These are phyloP conservation scores for Eucalyptus cladocalyx DNA, from an alignment of 345 rosid species.

Conservation along the genomic window DNA sequence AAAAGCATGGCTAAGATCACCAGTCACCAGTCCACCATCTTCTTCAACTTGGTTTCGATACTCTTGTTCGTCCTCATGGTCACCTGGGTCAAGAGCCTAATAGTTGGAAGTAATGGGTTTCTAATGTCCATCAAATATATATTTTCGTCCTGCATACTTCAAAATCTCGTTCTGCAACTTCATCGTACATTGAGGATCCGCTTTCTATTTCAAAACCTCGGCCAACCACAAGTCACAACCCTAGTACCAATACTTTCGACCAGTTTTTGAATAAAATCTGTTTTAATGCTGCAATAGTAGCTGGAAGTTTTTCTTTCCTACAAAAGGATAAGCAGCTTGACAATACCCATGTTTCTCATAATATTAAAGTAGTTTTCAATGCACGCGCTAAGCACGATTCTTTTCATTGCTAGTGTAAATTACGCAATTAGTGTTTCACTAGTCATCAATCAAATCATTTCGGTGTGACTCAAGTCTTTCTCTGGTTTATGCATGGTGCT, in stretches of 20 bases:
- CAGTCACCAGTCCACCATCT: neutral
- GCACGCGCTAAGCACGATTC: neutral
- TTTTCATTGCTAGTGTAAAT: neutral
- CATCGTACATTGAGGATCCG: neutral
- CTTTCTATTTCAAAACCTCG: neutral
- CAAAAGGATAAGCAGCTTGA: neutral
- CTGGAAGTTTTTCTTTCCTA: neutral
- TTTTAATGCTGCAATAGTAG: neutral
- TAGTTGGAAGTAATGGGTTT: neutral
- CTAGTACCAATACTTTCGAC: neutral
- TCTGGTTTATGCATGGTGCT: neutral
- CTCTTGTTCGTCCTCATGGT: neutral
- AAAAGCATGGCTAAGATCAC: neutral
- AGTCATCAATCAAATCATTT: neutral
- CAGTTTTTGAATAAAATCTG: neutral
- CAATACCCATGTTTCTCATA: neutral
- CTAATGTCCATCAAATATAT: neutral
- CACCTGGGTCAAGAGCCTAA: neutral
- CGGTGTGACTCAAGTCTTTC: too few relatives aligned
- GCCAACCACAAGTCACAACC: neutral
- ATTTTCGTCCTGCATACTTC: neutral
- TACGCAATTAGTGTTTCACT: neutral
- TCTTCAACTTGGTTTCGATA: neutral
- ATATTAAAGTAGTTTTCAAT: neutral
- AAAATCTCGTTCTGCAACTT: neutral